phyloP scores from a whole-genome alignment of 2,329 filamentous ascomycete genomes.

The Aureobasidium sp. region DNA sequence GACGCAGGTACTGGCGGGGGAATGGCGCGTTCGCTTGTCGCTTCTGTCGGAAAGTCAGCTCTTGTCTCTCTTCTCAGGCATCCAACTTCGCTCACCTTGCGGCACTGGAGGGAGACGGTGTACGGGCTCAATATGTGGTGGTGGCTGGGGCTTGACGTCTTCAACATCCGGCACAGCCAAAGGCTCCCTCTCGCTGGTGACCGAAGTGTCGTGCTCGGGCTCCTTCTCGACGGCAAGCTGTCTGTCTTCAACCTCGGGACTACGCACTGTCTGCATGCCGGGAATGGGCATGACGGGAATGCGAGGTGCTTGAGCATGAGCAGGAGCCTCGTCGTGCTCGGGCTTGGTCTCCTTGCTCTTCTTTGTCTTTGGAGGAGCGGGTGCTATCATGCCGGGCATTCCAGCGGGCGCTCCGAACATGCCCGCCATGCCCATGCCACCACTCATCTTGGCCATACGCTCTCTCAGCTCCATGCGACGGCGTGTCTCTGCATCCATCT shows the following conservation, averaged over 20 bases:
- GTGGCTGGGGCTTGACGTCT: slow-evolving; percentile 40
- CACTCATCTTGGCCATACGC: slow-evolving; percentile 97
- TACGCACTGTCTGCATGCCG: slow-evolving; percentile 50
- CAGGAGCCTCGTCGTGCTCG: slow-evolving; percentile 29
- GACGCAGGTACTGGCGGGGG: slow-evolving; percentile 31
- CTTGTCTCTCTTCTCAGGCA: not conserved
- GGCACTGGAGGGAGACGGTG: slow-evolving; percentile 37
- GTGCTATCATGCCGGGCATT: slow-evolving; percentile 46
- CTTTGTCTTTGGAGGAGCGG: slow-evolving; percentile 43
- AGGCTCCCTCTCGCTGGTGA: slow-evolving; percentile 37
- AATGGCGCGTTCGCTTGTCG: slow-evolving; percentile 19
- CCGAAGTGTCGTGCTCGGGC: slow-evolving; percentile 37
- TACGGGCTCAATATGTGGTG: slow-evolving; percentile 34
- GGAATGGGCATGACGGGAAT: slow-evolving; percentile 58
- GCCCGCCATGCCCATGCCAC: slow-evolving; percentile 92
- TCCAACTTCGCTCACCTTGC: not conserved
- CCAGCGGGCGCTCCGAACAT: slow-evolving; percentile 74
- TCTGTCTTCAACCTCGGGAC: slow-evolving; percentile 40
- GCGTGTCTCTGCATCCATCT: slow-evolving; percentile 78
- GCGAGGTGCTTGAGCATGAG: slow-evolving; percentile 25
- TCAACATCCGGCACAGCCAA: slow-evolving; percentile 50
- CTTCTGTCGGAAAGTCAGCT: not conserved
- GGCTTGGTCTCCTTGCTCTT: slow-evolving; percentile 32
- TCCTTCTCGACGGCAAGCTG: slow-evolving; percentile 45
- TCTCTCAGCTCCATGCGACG: slow-evolving; percentile 84